Conservation (phyloP, 106 monocot genomes). For the Iris macrosiphon region DNA sequence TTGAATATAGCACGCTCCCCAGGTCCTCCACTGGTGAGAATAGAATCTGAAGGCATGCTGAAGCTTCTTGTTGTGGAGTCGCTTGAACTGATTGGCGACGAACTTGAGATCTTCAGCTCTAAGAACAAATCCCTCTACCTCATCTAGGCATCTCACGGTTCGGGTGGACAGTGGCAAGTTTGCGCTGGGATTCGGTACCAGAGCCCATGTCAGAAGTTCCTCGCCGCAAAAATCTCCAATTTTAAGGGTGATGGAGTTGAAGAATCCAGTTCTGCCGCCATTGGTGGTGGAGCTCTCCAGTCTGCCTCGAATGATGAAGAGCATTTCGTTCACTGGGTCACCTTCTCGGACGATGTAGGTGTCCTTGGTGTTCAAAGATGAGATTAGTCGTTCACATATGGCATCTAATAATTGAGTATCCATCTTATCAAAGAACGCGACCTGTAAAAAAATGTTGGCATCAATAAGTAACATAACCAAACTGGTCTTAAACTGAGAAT, state of each 20-base stretch:
- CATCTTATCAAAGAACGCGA: conserved; percentile 89
- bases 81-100: conserved; percentile 67
- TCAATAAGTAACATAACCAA: neutral
- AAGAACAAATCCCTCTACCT: conserved; percentile 71
- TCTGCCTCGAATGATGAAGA: conserved; percentile 75
- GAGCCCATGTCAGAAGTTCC: conserved; percentile 71
- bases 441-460: conserved; percentile 48
- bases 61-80: conserved; percentile 66
- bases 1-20: conserved; percentile 72
- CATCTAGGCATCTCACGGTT: conserved; percentile 43
- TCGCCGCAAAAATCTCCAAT: conserved; percentile 89
- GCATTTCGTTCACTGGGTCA: conserved; percentile 82
- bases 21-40: conserved; percentile 76
- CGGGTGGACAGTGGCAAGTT: conserved; percentile 55
- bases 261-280: conserved; percentile 68
- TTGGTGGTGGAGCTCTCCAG: conserved; percentile 79
- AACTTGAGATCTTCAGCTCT: conserved; percentile 66
- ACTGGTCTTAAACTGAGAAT: no score
- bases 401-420: conserved; percentile 78
- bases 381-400: conserved; percentile 71
- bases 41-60: conserved; percentile 74
- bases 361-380: conserved; percentile 62
- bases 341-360: conserved; percentile 71
- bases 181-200: conserved; percentile 45
- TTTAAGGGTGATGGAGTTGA: conserved; percentile 70